phyloP scores from a whole-genome alignment of 768 basidiomycete species.

The Podaxis pistillaris region DNA sequence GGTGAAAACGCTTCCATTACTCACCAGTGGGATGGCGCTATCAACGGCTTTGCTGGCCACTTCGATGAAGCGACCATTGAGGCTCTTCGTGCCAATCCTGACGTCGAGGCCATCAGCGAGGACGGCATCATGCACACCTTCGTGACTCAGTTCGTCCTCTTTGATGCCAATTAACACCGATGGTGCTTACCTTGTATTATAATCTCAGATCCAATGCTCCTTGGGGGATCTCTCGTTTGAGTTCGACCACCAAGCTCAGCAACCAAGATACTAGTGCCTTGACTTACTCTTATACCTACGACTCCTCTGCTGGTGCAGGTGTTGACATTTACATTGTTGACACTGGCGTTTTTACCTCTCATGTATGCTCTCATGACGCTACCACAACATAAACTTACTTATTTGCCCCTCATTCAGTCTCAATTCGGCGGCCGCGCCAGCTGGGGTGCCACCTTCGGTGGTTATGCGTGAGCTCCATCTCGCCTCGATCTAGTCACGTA shows the following conservation, averaged over 20 bases:
- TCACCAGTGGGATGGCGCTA: slow-evolving; percentile 10
- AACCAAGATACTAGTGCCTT: slow-evolving; percentile 17
- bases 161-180: background rate
- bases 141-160: slow-evolving; percentile 20
- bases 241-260: slow-evolving; percentile 18
- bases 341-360: slow-evolving; percentile 24
- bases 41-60: slow-evolving; percentile 18
- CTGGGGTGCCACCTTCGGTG: slow-evolving; percentile 36
- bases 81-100: slow-evolving; percentile 20
- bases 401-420: slow-evolving; percentile 18
- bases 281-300: slow-evolving; percentile 24
- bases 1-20: background rate
- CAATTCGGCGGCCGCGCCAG: slow-evolving; percentile 39
- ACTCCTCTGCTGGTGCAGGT: slow-evolving; percentile 22
- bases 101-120: slow-evolving; percentile 25
- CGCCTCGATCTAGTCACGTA: background rate
- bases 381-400: background rate
- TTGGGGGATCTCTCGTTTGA: slow-evolving; percentile 33
- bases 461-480: slow-evolving; percentile 15
- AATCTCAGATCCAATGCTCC: slow-evolving; percentile 28
- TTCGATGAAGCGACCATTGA: slow-evolving; percentile 21
- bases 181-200: background rate
- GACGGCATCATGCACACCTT: slow-evolving; percentile 27
- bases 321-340: slow-evolving; percentile 40
- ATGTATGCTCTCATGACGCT: slow-evolving; percentile 18